These are phyloP conservation scores for Rhizophagus sp. DNA, from an alignment of 192 early-diverging fungal species.

Conservation along the genomic window DNA sequence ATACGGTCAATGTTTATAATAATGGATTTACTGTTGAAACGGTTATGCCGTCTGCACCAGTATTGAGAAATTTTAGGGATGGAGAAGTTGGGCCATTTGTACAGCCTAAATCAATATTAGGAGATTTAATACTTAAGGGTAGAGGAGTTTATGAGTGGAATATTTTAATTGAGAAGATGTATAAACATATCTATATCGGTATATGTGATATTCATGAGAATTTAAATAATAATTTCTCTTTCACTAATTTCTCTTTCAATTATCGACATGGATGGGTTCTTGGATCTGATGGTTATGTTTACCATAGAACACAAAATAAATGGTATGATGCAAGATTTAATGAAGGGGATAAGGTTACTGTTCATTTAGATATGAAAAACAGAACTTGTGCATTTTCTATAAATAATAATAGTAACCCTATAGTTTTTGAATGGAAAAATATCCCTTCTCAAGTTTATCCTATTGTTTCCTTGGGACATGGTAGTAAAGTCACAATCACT, in stretches of 20 bases:
- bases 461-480: not conserved
- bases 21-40: too few relatives aligned
- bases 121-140: not conserved
- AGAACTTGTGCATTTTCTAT: slow-evolving; percentile 22
- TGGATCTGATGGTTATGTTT: not conserved
- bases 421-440: not conserved
- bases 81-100: too few relatives aligned
- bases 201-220: not conserved
- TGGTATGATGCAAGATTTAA: slow-evolving; percentile 12
- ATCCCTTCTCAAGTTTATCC: slow-evolving; percentile 22
- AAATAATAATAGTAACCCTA: not conserved
- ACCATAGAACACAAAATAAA: not conserved
- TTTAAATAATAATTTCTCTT: not conserved
- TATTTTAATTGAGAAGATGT: not conserved
- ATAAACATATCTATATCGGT: not conserved
- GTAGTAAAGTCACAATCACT: too few relatives aligned
- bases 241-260: not conserved
- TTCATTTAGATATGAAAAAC: slow-evolving; percentile 25
- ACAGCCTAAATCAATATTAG: not conserved
- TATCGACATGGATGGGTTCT: not conserved
- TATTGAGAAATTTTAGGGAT: too few relatives aligned
- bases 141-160: slow-evolving; percentile 20
- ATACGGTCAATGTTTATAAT: too few relatives aligned
- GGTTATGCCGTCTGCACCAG: too few relatives aligned
- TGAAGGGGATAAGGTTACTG: slow-evolving; percentile 5